These are phyloP conservation scores for Microcera coccophila DNA, from an alignment of 2,329 filamentous ascomycete genomes.

Conservation along the genomic window DNA sequence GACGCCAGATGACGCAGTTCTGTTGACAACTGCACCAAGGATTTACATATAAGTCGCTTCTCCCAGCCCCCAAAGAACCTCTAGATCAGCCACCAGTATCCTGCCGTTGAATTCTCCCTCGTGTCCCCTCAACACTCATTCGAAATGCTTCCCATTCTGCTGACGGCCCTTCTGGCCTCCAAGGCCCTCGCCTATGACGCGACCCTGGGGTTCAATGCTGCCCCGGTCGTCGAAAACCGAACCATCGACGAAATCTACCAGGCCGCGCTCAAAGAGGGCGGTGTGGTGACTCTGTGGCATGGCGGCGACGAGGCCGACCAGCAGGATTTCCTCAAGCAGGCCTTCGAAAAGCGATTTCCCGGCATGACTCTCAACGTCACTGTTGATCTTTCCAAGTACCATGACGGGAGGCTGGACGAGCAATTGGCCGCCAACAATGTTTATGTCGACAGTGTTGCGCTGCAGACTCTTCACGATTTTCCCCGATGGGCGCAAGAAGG, in stretches of 20 bases:
- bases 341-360: slow-evolving; percentile 44
- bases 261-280: slow-evolving; percentile 45
- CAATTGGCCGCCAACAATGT: slow-evolving; percentile 35
- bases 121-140: no score
- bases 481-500: slow-evolving; percentile 44
- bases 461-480: slow-evolving; percentile 48
- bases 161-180: background rate
- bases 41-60: no score
- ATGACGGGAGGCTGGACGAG: slow-evolving; percentile 44
- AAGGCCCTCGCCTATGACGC: background rate
- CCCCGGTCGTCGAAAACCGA: slow-evolving; percentile 37
- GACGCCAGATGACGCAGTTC: no score
- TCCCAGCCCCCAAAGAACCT: no score
- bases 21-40: no score
- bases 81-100: no score
- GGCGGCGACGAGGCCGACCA: slow-evolving; percentile 43
- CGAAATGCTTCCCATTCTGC: no score
- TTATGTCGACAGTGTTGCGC: slow-evolving; percentile 41
- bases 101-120: no score
- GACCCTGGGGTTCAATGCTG: slow-evolving; percentile 5
- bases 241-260: slow-evolving; percentile 46
- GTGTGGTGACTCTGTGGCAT: slow-evolving; percentile 42
- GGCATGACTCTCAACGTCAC: slow-evolving; percentile 50
- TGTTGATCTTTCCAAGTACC: slow-evolving; percentile 53
- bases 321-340: slow-evolving; percentile 36